Conservation (phyloP, 768 basidiomycete genomes). For the Nidula microcarpa region DNA sequence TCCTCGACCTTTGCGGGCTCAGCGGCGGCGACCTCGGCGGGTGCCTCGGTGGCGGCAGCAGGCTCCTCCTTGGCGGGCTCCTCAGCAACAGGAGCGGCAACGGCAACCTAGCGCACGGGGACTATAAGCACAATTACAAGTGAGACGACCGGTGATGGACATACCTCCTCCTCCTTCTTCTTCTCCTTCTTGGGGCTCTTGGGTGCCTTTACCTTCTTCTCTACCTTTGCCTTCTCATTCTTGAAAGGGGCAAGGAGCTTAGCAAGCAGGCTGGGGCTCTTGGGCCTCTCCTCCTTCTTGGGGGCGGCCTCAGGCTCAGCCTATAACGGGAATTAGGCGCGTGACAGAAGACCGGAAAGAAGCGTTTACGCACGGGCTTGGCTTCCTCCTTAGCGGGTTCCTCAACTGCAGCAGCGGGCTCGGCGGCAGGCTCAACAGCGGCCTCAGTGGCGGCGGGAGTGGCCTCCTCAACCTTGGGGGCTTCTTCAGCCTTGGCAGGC, state of each 20-base stretch:
- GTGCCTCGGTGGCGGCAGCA: slow-evolving; percentile 39
- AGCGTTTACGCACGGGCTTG: slow-evolving; percentile 31
- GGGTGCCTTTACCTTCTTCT: slow-evolving; percentile 61
- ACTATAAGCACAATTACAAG: neutral
- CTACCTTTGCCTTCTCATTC: slow-evolving; percentile 56
- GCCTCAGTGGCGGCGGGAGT: slow-evolving; percentile 34
- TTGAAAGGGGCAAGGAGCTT: slow-evolving; percentile 83
- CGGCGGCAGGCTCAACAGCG: slow-evolving; percentile 14
- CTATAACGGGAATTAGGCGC: slow-evolving; percentile 17
- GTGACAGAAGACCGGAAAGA: neutral
- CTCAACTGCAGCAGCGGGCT: slow-evolving; percentile 16
- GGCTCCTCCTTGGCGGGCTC: slow-evolving; percentile 40
- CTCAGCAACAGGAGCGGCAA: slow-evolving; percentile 38
- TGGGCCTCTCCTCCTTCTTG: slow-evolving; percentile 79
- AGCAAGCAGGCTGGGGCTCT: slow-evolving; percentile 73
- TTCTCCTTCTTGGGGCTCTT: slow-evolving; percentile 83
- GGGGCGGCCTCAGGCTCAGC: slow-evolving; percentile 39
- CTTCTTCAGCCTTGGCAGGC: slow-evolving; percentile 24
- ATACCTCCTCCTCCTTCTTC: slow-evolving; percentile 70
- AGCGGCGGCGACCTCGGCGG: slow-evolving; percentile 22
- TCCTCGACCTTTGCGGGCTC: slow-evolving; percentile 40
- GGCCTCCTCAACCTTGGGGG: slow-evolving; percentile 40
- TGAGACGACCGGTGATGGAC: slow-evolving; percentile 21
- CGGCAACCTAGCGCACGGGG: no score
- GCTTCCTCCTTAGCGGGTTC: slow-evolving; percentile 35